These are phyloP conservation scores for Fraxinus platypoda DNA, from an alignment of 305 asterid genomes.

Conservation along the genomic window DNA sequence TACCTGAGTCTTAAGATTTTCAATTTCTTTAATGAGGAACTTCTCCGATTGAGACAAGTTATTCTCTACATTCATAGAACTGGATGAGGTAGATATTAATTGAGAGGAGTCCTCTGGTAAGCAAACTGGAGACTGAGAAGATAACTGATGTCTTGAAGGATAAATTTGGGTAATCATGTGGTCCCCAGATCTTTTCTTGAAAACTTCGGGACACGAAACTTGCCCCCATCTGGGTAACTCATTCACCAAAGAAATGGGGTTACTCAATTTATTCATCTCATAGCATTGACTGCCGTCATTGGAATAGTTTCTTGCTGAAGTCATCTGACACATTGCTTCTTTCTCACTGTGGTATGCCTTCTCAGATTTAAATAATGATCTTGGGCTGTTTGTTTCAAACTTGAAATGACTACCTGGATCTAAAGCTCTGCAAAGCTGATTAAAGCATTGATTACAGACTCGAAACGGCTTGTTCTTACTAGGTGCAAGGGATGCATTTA, in stretches of 20 bases:
- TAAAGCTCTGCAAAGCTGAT: constrained; percentile 29
- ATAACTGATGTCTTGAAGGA: constrained; percentile 17
- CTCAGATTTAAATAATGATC: constrained; percentile 26
- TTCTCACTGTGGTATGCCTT: constrained; percentile 27
- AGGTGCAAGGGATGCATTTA: constrained; percentile 49
- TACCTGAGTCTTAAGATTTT: constrained; percentile 40
- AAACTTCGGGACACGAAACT: constrained; percentile 40
- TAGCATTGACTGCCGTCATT: constrained; percentile 22
- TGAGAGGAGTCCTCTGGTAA: constrained; percentile 14
- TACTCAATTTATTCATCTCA: constrained; percentile 8
- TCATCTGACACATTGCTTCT: constrained; percentile 33
- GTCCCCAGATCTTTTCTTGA: constrained; percentile 19
- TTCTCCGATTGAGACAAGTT: constrained; percentile 24
- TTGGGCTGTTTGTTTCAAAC: constrained; percentile 30
- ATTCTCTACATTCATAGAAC: constrained; percentile 19
- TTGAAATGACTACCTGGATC: constrained; percentile 22
- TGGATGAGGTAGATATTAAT: constrained; percentile 8
- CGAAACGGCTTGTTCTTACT: constrained; percentile 38
- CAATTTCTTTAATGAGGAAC: constrained; percentile 34
- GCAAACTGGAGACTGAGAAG: constrained; percentile 22
- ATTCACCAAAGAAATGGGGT: constrained; percentile 17
- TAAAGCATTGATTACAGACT: constrained; percentile 47
- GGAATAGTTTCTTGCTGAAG: constrained; percentile 22
- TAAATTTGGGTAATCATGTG: constrained; percentile 7
- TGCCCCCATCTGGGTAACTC: constrained; percentile 45